These are phyloP conservation scores for Cladorrhinum samala DNA, from an alignment of 495 filamentous ascomycete genomes.

Conservation along the genomic window DNA sequence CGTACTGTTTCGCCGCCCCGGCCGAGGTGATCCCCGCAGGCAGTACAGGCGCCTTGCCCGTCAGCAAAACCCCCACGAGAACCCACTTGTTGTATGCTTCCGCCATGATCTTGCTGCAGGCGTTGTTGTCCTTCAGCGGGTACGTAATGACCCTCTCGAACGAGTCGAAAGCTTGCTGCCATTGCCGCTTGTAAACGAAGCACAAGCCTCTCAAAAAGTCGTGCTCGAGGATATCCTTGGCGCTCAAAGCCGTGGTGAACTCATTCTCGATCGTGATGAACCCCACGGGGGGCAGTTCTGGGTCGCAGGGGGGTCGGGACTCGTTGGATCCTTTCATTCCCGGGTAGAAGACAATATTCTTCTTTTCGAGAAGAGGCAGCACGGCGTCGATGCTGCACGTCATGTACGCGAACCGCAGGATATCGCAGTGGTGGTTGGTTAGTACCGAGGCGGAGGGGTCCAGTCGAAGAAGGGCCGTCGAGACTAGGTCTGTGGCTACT, in stretches of 20 bases:
- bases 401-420: slow-evolving; percentile 53
- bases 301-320: slow-evolving; percentile 24
- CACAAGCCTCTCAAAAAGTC: slow-evolving; percentile 72
- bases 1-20: slow-evolving; percentile 51
- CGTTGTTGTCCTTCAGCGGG: slow-evolving; percentile 49
- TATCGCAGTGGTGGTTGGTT: slow-evolving; percentile 58
- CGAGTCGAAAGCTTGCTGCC: slow-evolving; percentile 63
- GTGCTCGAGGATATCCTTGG: slow-evolving; percentile 64
- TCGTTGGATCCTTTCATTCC: slow-evolving; percentile 28
- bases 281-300: slow-evolving; percentile 26
- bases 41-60: slow-evolving; percentile 55
- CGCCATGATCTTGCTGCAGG: slow-evolving; percentile 67
- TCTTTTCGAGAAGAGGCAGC: slow-evolving; percentile 64
- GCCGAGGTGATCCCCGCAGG: slow-evolving; percentile 32
- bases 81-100: slow-evolving; percentile 95
- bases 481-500: slow-evolving; percentile 53
- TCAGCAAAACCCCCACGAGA: slow-evolving; percentile 64
- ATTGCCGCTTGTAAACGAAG: slow-evolving; percentile 66
- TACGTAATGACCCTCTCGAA: slow-evolving; percentile 62
- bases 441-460: slow-evolving; percentile 66
- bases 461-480: slow-evolving; percentile 62
- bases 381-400: slow-evolving; percentile 47
- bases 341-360: slow-evolving; percentile 61
- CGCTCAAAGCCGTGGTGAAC: slow-evolving; percentile 51
- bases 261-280: slow-evolving; percentile 55